A percentile compares a stretch with the other conserved stretches of the same genome.
Evolutionary conservation across 2,329 filamentous ascomycete genomes (phyloP).

Genomic region (Beauveria brongniartii): DNA sequence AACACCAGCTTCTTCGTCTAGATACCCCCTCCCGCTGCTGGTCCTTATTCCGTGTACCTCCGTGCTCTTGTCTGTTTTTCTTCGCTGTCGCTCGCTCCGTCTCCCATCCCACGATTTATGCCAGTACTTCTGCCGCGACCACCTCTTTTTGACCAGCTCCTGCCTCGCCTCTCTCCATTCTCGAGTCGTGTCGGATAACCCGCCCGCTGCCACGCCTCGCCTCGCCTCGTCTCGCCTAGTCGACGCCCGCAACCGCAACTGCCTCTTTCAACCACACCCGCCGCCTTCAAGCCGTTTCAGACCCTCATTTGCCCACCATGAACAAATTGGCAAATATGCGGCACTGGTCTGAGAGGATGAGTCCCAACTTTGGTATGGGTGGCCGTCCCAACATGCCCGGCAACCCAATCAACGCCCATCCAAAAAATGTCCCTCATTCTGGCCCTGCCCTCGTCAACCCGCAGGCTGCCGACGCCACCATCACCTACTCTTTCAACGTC

Average conservation of each 20-base stretch:
- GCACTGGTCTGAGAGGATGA: slow-evolving; percentile 65
- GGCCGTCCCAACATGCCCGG: slow-evolving; percentile 45
- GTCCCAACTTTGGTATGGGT: slow-evolving; percentile 59
- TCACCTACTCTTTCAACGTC: slow-evolving; percentile 95
- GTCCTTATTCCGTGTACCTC: neutral
- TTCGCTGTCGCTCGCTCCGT: slow-evolving; percentile 7
- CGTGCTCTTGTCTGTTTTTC: neutral
- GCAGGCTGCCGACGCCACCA: slow-evolving; percentile 63
- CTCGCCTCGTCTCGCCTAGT: neutral
- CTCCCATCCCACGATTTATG: neutral
- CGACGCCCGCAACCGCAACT: neutral
- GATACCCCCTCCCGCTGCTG: slow-evolving; percentile 6
- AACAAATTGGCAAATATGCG: slow-evolving; percentile 66
- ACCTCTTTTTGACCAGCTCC: neutral
- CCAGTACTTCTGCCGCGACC: neutral
- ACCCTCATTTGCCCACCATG: slow-evolving; percentile 39
- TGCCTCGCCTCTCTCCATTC: neutral
- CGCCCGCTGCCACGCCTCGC: neutral
- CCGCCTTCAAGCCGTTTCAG: neutral
- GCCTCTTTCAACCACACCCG: neutral
- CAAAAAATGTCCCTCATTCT: slow-evolving; percentile 45
- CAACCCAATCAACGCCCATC: slow-evolving; percentile 47
- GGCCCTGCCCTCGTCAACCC: slow-evolving; percentile 56
- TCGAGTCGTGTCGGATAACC: neutral
- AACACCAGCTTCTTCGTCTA: slow-evolving; percentile 7